These are phyloP conservation scores for Magnaporthales sp. DNA, from an alignment of 2,329 filamentous ascomycete genomes.

Conservation along the genomic window DNA sequence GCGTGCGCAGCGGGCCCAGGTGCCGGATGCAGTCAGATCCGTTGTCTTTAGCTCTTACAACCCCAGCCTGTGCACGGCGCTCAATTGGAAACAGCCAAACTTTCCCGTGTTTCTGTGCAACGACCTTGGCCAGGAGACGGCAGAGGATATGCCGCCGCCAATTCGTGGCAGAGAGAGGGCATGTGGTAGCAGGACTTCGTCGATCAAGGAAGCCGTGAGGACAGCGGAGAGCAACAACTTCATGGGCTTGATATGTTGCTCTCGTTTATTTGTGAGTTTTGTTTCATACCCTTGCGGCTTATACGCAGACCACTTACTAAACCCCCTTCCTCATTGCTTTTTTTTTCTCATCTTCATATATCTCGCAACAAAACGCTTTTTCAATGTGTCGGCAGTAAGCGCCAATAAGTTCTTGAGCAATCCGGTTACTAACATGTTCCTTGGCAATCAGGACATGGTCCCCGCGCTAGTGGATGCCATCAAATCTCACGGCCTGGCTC, in stretches of 20 bases:
- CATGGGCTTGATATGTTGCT: conserved; percentile 92
- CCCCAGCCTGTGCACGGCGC: conserved; percentile 76
- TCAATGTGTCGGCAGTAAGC: too few relatives aligned
- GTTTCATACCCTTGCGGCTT: neutral
- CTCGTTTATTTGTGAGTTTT: conserved; percentile 66
- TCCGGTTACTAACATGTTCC: neutral
- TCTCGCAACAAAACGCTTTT: neutral
- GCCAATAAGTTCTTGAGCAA: too few relatives aligned
- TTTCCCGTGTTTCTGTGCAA: conserved; percentile 96
- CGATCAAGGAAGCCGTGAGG: conserved; percentile 89
- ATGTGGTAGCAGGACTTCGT: conserved; percentile 67
- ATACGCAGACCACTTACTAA: neutral
- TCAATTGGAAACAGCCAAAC: conserved; percentile 99
- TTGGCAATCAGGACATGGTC: conserved; percentile 71
- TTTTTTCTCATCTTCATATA: too few relatives aligned
- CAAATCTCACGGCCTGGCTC: conserved; percentile 85
- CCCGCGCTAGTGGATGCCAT: conserved; percentile 87
- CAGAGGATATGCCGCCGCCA: conserved; percentile 15
- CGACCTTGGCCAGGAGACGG: conserved; percentile 63
- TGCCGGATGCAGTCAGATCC: conserved; percentile 68
- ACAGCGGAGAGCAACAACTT: conserved; percentile 95
- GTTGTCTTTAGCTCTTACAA: conserved; percentile 95
- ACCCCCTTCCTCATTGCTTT: neutral
- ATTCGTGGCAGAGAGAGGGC: conserved; percentile 30
- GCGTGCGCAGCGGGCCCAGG: conserved; percentile 52